Evolutionary conservation across 2,329 filamentous ascomycete genomes (phyloP).

Genomic region (Penicillium sclerotiorum): DNA sequence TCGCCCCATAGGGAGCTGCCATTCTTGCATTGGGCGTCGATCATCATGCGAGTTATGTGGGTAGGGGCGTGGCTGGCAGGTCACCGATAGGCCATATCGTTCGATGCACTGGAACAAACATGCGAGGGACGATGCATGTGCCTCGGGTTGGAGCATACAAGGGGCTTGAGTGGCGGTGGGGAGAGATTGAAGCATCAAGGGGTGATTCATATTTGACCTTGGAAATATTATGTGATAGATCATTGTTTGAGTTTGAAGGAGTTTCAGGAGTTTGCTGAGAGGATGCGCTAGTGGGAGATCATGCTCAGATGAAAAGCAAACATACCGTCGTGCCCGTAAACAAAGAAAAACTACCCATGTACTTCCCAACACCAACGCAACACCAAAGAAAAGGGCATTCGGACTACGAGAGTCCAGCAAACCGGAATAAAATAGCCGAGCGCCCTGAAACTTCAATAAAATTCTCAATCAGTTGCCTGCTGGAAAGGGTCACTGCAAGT

Average conservation of each 20-base stretch:
- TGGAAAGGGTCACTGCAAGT: constrained; percentile 7
- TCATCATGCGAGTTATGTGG: constrained; percentile 8
- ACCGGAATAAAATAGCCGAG: no score
- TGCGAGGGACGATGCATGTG: constrained; percentile 11
- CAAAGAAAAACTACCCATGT: no score
- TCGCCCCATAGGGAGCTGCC: constrained; percentile 6
- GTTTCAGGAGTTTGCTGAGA: neutral
- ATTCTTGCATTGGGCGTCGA: constrained; percentile 10
- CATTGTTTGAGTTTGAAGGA: neutral
- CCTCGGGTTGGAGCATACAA: constrained; percentile 3
- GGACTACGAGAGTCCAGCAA: no score
- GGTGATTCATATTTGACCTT: no score
- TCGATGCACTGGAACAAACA: constrained; percentile 7
- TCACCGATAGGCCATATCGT: constrained; percentile 21
- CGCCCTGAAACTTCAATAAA: no score
- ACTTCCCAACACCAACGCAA: no score
- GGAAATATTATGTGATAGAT: constrained; percentile 10
- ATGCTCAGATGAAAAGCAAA: neutral
- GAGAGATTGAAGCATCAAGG: constrained; percentile 11
- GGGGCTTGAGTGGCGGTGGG: neutral
- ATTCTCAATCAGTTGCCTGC: constrained; percentile 9
- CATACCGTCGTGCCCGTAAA: no score
- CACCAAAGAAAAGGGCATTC: no score
- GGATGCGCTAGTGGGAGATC: neutral
- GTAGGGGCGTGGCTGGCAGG: constrained; percentile 6